A percentile compares a stretch with the other conserved stretches of the same genome.
Evolutionary conservation across 2,329 filamentous ascomycete genomes (phyloP).

Genomic region (Stagonosporopsis vannaccii): DNA sequence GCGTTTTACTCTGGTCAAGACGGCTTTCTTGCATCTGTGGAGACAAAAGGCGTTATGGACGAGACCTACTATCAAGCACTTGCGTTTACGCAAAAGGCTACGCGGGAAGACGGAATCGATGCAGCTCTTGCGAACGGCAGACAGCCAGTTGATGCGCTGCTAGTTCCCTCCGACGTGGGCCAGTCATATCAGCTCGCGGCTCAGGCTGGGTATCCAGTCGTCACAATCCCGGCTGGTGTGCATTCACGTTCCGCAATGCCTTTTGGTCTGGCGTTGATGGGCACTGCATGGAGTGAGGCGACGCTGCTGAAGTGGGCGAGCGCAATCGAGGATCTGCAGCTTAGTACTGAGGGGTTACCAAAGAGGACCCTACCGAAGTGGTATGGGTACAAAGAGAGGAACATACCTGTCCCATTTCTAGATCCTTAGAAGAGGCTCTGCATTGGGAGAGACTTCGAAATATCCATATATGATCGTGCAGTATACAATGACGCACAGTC

Average conservation of each 20-base stretch:
- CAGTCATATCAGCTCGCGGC: slow-evolving; percentile 75
- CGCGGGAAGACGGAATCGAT: slow-evolving; percentile 73
- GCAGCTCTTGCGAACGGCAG: slow-evolving; percentile 63
- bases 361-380: slow-evolving; percentile 46
- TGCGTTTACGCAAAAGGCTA: slow-evolving; percentile 64
- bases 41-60: slow-evolving; percentile 66
- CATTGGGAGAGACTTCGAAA: neutral
- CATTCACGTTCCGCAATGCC: slow-evolving; percentile 56
- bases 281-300: slow-evolving; percentile 68
- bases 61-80: slow-evolving; percentile 73
- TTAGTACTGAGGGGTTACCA: slow-evolving; percentile 22
- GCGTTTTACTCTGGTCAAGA: slow-evolving; percentile 70
- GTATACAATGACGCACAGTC: neutral
- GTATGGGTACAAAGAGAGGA: slow-evolving; percentile 49
- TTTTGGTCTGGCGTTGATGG: slow-evolving; percentile 56
- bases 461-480: neutral
- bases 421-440: neutral
- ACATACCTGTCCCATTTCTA: slow-evolving; percentile 42
- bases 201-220: slow-evolving; percentile 76
- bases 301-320: slow-evolving; percentile 66
- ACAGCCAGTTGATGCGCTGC: slow-evolving; percentile 64
- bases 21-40: slow-evolving; percentile 69
- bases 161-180: slow-evolving; percentile 73
- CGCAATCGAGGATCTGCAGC: slow-evolving; percentile 53
- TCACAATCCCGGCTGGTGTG: slow-evolving; percentile 71